phyloP scores from a whole-genome alignment of 148 eudicot species.

The Camellia granthamiana region DNA sequence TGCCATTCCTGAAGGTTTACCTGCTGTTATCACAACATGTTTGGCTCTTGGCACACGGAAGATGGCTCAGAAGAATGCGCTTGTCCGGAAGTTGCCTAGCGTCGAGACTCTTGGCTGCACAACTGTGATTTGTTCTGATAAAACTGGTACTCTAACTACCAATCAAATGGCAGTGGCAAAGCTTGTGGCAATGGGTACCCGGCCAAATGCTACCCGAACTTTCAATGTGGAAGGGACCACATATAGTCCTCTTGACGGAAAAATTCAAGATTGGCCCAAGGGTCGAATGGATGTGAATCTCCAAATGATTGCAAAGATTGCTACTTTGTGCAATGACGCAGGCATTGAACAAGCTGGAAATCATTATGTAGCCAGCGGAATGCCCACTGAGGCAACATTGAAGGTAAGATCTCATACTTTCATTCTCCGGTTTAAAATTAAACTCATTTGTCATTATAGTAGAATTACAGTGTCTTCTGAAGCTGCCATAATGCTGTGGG shows the following conservation, averaged over 20 bases:
- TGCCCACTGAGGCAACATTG: conserved; percentile 74
- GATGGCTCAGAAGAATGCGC: conserved; percentile 74
- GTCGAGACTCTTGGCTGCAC: conserved; percentile 72
- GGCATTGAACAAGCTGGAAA: conserved; percentile 50
- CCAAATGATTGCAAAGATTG: conserved; percentile 64
- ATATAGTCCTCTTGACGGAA: conserved; percentile 54
- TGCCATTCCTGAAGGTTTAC: conserved; percentile 69
- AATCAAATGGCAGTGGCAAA: conserved; percentile 69
- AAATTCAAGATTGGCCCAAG: conserved; percentile 47
- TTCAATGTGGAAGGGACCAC: conserved; percentile 66
- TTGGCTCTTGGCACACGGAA: conserved; percentile 70
- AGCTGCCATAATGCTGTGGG: not conserved
- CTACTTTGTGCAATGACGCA: conserved; percentile 64
- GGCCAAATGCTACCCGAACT: conserved; percentile 23
- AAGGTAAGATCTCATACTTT: conserved; percentile 33
- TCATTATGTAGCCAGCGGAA: conserved; percentile 54
- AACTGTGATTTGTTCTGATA: conserved; percentile 66
- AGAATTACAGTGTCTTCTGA: not conserved
- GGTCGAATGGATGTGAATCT: conserved; percentile 53
- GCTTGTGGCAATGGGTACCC: conserved; percentile 56
- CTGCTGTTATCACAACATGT: conserved; percentile 68
- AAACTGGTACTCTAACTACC: conserved; percentile 65
- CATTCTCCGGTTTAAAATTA: too few species aligned
- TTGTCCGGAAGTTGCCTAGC: conserved; percentile 63
- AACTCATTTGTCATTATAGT: not conserved